Evolutionary conservation across 345 rosid genomes (phyloP), one percentile per base, ranked within the genome.

Genomic region (Hypericum perforatum): DNA sequence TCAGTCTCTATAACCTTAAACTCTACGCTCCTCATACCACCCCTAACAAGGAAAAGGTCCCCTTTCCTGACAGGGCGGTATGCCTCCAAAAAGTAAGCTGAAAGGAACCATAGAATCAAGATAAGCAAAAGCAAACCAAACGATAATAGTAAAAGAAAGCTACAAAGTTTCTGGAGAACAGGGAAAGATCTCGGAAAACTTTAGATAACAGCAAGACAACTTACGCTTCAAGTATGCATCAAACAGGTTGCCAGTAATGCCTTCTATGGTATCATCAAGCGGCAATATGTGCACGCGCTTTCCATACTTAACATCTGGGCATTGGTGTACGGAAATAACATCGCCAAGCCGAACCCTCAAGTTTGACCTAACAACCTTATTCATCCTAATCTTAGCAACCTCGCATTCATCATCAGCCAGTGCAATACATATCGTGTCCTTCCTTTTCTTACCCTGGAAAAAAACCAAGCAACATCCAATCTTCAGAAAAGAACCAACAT

Each of bases 11-110:
- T 73, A 43, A 76, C 77, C 67, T 76, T 82, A 53, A 82, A 82
- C 74, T 82, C 90, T 1, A 83, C 74, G 43, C 84, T 83, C 43
- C 91, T 64, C 86, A 78, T 83, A 39, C 90, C 90, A 52, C 86
- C 90, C 59, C 86, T 66, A 1, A 83, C 86, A 45, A 78, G 63
- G 71, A 83, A 83, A 6, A 78, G 63, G 62, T 83, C 86, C 38
- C 84, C 86, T 58, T 80, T 78, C 77, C 79, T 74, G 58, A 80
- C 81, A 3, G 82, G 84, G 1, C 84, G 77, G 58, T 83, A 83
- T 22, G 84, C 78, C 67, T 83, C 91, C 58, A 72, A 45, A 69
- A 83, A 83, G 59, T 83, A 83, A 61, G 82, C 90, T 83, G 77
- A 8, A 53, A 13, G 38, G 50, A 13, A 13, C 7, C 16, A 53